These are phyloP conservation scores for Candida sojae DNA, from an alignment of 1,139 yeast genomes.

Conservation along the genomic window DNA sequence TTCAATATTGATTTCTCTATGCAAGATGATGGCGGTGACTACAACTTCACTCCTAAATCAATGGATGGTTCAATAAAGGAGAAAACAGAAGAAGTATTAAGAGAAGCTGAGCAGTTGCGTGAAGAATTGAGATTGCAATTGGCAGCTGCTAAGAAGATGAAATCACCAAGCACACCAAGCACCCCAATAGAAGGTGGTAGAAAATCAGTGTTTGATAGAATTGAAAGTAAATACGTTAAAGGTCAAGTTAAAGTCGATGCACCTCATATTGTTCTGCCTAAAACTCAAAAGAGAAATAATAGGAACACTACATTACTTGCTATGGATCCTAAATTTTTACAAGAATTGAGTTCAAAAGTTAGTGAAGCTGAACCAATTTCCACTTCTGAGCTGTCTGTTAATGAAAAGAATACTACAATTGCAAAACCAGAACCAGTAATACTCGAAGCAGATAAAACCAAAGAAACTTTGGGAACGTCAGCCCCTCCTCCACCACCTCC, in stretches of 20 bases:
- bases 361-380: constrained; percentile 36
- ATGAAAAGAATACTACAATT: too few relatives aligned
- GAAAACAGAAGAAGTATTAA: constrained; percentile 44
- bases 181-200: constrained; percentile 1
- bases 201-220: constrained; percentile 23
- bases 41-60: constrained; percentile 12
- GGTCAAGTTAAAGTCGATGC: constrained; percentile 36
- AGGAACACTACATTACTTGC: constrained; percentile 39
- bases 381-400: too few relatives aligned
- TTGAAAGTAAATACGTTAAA: constrained; percentile 53
- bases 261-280: constrained; percentile 13
- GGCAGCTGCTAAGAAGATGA: constrained; percentile 19
- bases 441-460: background rate
- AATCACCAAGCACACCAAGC: constrained; percentile 11
- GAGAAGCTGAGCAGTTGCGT: constrained; percentile 48
- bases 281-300: constrained; percentile 25
- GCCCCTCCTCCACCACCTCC: constrained; percentile 26
- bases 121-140: constrained; percentile 42
- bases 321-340: constrained; percentile 56
- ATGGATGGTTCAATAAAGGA: constrained; percentile 40
- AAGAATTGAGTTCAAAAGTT: constrained; percentile 59
- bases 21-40: constrained; percentile 17
- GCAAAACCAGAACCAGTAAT: background rate
- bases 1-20: constrained; percentile 56
- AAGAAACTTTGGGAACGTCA: constrained; percentile 7